These are phyloP conservation scores for Eragrostis nindensis DNA, from an alignment of 176 grass and related monocot genomes.

Conservation along the genomic window DNA sequence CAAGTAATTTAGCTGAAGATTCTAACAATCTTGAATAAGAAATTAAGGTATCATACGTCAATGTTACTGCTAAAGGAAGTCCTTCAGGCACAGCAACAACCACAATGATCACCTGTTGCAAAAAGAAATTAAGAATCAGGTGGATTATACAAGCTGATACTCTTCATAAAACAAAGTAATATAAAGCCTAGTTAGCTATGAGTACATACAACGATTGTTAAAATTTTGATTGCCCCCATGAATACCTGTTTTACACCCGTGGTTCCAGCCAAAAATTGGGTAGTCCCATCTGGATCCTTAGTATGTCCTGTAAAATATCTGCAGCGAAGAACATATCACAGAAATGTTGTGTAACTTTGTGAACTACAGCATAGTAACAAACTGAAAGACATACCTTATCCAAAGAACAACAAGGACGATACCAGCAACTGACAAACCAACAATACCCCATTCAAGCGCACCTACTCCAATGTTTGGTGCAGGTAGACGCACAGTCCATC, in stretches of 20 bases:
- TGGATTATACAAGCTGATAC: too few species aligned
- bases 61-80: conserved; percentile 93
- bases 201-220: conserved; percentile 88
- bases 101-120: conserved; percentile 82
- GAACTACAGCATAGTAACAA: too few species aligned
- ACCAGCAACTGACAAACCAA: conserved; percentile 87
- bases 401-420: conserved; percentile 76
- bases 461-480: conserved; percentile 37
- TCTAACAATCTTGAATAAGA: conserved; percentile 30
- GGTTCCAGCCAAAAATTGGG: conserved; percentile 75
- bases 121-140: conserved; percentile 39
- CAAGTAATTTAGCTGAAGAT: conserved; percentile 34
- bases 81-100: conserved; percentile 98
- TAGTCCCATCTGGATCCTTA: conserved; percentile 75
- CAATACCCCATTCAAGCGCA: conserved; percentile 93
- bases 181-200: background rate
- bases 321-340: background rate
- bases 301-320: conserved; percentile 96
- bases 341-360: background rate
- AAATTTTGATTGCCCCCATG: conserved; percentile 90
- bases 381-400: conserved; percentile 58
- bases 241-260: conserved; percentile 72
- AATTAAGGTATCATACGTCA: conserved; percentile 65
- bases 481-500: too few species aligned
- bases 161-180: too few species aligned